Evolutionary conservation across 257 asterid genomes (phyloP).

Genomic region (Rhazya stricta): DNA sequence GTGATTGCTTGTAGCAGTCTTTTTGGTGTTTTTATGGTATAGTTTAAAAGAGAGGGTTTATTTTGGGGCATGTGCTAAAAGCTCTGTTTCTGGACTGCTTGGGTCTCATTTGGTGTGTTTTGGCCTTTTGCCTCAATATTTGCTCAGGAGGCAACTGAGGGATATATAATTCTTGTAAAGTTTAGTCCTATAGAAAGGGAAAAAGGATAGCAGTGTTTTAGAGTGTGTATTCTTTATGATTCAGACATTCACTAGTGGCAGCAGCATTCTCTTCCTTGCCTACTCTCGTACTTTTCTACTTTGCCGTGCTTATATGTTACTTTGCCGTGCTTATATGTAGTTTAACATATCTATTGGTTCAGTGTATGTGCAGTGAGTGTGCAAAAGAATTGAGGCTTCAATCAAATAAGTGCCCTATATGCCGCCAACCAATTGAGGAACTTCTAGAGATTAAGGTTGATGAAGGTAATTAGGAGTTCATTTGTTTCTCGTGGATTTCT

Average conservation of each 20-base stretch:
- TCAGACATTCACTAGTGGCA: background rate
- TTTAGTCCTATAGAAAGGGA: background rate
- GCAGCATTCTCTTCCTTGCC: background rate
- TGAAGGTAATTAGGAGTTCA: conserved; percentile 38
- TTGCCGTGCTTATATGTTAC: background rate
- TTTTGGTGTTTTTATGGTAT: background rate
- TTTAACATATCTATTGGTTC: conserved; percentile 11
- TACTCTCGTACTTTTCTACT: background rate
- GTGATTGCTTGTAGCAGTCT: background rate
- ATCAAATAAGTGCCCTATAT: conserved; percentile 77
- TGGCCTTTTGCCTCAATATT: background rate
- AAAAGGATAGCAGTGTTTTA: background rate
- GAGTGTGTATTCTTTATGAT: no score
- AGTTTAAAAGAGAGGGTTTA: background rate
- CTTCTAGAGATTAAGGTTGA: conserved; percentile 82
- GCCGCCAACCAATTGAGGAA: conserved; percentile 82
- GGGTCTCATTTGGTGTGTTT: background rate
- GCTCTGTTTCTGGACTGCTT: no score
- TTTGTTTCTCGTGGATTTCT: background rate
- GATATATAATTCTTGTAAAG: background rate
- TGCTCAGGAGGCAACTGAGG: background rate
- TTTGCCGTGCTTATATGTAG: background rate
- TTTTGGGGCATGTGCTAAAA: background rate
- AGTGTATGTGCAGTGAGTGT: conserved; percentile 83
- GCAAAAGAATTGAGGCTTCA: conserved; percentile 81